Evolutionary conservation across 768 basidiomycete genomes (phyloP).

Genomic region (Pulveroboletus sp.): DNA sequence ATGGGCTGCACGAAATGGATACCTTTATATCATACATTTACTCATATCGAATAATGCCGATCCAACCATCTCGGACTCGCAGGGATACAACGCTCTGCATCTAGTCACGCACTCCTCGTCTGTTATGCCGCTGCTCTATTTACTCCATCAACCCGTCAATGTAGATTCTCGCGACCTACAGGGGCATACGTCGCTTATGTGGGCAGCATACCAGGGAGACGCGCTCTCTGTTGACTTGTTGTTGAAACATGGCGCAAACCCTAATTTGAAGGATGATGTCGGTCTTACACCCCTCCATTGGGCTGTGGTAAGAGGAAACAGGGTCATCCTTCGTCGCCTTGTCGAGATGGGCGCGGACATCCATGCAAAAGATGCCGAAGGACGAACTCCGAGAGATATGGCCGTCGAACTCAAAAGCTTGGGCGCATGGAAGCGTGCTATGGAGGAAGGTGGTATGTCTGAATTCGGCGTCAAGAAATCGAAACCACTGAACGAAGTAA

Average conservation of each 20-base stretch:
- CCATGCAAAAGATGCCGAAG: conserved; percentile 71
- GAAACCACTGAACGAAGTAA: conserved; percentile 68
- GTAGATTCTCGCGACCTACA: conserved; percentile 88
- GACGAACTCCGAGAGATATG: conserved; percentile 91
- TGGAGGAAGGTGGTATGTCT: conserved; percentile 82
- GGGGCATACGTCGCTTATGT: conserved; percentile 95
- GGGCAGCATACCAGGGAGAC: conserved; percentile 99
- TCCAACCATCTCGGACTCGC: conserved; percentile 84
- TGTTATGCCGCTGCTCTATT: conserved; percentile 90
- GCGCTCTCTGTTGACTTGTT: conserved; percentile 90
- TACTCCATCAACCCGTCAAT: conserved; percentile 88
- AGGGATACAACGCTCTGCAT: conserved; percentile 95
- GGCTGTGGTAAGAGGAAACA: conserved; percentile 96
- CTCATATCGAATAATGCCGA: conserved; percentile 88
- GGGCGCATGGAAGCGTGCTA: conserved; percentile 82
- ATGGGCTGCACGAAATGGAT: conserved; percentile 97
- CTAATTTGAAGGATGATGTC: conserved; percentile 68
- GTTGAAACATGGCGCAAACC: conserved; percentile 80
- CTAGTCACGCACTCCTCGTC: conserved; percentile 91
- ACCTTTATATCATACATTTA: conserved; percentile 92
- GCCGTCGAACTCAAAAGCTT: conserved; percentile 88
- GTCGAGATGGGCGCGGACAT: conserved; percentile 85
- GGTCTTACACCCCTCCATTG: conserved; percentile 92
- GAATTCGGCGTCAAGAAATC: conserved; percentile 66
- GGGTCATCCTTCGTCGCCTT: conserved; percentile 76